phyloP scores from a whole-genome alignment of 805 yeast genomes.

The Candida lessepsii region DNA sequence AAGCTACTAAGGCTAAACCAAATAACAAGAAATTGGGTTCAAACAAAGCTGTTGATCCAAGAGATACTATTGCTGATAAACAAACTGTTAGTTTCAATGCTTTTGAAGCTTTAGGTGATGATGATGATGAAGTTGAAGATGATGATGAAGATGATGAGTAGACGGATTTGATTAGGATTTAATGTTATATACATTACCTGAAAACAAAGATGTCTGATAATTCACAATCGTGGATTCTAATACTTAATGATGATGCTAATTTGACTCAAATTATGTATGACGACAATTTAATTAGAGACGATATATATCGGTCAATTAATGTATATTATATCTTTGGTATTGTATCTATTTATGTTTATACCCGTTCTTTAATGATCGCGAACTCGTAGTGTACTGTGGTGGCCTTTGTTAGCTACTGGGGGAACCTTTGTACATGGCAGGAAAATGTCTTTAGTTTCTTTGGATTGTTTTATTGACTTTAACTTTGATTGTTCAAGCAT shows the following conservation, averaged over 20 bases:
- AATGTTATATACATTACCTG: too few species aligned
- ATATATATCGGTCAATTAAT: constrained; percentile 6
- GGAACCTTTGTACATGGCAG: too few species aligned
- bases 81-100: constrained; percentile 72
- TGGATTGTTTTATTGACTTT: too few species aligned
- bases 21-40: constrained; percentile 74
- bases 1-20: constrained; percentile 55
- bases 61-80: constrained; percentile 68
- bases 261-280: constrained; percentile 1
- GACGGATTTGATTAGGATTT: too few species aligned
- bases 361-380: too few species aligned
- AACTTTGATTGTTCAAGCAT: too few species aligned
- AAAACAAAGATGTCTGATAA: too few species aligned
- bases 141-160: constrained; percentile 10
- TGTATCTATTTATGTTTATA: too few species aligned
- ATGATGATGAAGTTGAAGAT: constrained; percentile 27
- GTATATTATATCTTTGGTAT: constrained; percentile 8
- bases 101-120: constrained; percentile 72
- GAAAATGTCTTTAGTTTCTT: too few species aligned
- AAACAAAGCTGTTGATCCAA: constrained; percentile 69
- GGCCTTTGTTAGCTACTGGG: too few species aligned
- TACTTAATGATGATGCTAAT: not conserved
- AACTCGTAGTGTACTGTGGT: too few species aligned
- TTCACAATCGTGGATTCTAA: too few species aligned
- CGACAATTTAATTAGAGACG: constrained; percentile 3